Evolutionary conservation across 2,329 filamentous ascomycete species (phyloP), one percentile per base, ranked within the genome.

Genomic region (Capronia americana): DNA sequence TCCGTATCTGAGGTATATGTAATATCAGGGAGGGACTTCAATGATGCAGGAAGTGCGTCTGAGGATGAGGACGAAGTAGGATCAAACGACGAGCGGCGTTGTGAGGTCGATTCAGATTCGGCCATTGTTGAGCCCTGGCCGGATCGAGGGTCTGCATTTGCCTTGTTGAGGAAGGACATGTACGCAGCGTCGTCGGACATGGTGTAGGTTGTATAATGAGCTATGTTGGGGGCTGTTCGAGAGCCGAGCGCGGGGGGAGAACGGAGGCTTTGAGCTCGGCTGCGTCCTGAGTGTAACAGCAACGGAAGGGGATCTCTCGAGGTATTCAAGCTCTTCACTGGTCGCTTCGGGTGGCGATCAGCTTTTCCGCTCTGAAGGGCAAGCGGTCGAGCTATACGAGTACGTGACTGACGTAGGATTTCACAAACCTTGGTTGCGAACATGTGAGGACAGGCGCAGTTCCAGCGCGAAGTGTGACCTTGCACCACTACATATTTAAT

Each of bases 111-210:
- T 28, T 65, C 24, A 2, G 68, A 65, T 14, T 67, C 50, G 66
- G 73, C 53, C 23, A 71, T 68, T 11, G 50, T 46, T 30, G 54
- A 54, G 54, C 74, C 75, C 20, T 59, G 56, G 48, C 74, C 75
- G 5, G 75, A 76, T 62, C 78, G 75, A 10, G 79, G 79, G 75
- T 93, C 89, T 74, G 88, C 82, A 80, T 96, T 96, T 61, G 92
- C 92, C 82, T 95, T 95, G 76, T 95, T 86, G 64, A 97, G 84
- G 76, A 97, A 97, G 66, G 90, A 83, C 79, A 88, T 86, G 82
- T 97, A 97, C 69, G 91, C 90, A 68, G 91, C 88, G 83, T 97
- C 92, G 61, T 88, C 89, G 20, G 80, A 76, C 80, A 82, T 82
- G 64, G 68, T 75, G 69, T n/a, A 32, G 23, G 34, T 28, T 51